Percentiles rank a stretch among this genome's conserved stretches.
phyloP scores from a whole-genome alignment of 805 yeast species.

The Saccharomyces eubayanus region DNA sequence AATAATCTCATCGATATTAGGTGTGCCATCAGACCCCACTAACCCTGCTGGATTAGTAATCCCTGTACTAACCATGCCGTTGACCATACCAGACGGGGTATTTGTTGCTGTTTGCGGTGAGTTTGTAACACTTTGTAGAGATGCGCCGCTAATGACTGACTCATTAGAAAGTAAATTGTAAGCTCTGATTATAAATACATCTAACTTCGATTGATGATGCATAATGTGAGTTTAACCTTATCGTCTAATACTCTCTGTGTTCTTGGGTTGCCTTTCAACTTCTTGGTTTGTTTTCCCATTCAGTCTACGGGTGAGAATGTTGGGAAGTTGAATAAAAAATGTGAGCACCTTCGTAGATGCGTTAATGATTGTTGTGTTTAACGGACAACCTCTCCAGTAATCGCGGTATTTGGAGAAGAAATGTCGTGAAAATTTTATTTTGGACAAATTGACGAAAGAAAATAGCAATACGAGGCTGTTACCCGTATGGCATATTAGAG shows the following conservation, averaged over 20 bases:
- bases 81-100: constrained; percentile 15
- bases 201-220: constrained; percentile 23
- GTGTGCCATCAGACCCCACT: background rate
- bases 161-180: constrained; percentile 17
- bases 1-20: background rate
- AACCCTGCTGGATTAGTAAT: background rate
- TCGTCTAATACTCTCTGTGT: background rate
- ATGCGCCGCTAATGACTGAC: constrained; percentile 13
- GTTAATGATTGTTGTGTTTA: background rate
- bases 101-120: constrained; percentile 22
- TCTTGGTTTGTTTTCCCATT: background rate
- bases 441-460: background rate
- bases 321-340: background rate
- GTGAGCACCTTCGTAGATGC: background rate
- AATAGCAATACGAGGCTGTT: background rate
- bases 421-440: background rate
- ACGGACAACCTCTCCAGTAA: background rate
- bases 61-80: background rate
- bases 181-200: constrained; percentile 23
- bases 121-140: constrained; percentile 11
- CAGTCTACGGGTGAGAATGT: background rate
- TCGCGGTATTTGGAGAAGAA: background rate
- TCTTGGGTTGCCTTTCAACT: background rate
- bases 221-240: constrained; percentile 5
- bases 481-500: background rate